These are phyloP conservation scores for Selenicereus undatus DNA, from an alignment of 148 eudicot genomes.

Conservation along the genomic window DNA sequence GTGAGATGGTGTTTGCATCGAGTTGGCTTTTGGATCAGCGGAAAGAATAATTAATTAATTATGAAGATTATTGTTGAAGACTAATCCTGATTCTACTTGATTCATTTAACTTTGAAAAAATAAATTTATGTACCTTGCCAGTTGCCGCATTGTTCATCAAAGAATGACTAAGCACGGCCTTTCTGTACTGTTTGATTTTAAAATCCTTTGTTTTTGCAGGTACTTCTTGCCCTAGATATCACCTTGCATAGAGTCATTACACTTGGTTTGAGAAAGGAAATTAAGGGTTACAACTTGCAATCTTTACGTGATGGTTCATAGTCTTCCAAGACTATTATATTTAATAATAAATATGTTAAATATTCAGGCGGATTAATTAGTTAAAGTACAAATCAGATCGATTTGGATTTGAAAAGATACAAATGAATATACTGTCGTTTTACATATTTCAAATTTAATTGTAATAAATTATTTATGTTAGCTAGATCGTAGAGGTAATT, in stretches of 20 bases:
- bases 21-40: not conserved
- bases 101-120: not conserved
- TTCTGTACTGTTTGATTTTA: too few species aligned
- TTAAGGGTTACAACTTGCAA: not conserved
- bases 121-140: not conserved
- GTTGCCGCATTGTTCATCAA: not conserved
- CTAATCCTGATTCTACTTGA: not conserved
- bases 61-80: not conserved
- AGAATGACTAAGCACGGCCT: not conserved
- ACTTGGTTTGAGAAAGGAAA: not conserved
- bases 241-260: not conserved
- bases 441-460: too few species aligned
- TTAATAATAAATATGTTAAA: too few species aligned
- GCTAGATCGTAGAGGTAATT: too few species aligned
- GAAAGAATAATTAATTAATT: not conserved
- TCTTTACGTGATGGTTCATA: too few species aligned
- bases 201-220: not conserved
- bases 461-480: too few species aligned
- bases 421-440: too few species aligned
- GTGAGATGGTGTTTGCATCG: not conserved
- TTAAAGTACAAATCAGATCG: too few species aligned
- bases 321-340: too few species aligned
- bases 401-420: too few species aligned
- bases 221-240: not conserved
- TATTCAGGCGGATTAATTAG: too few species aligned